Evolutionary conservation across 1,284 basidiomycete species (phyloP), one percentile per base, ranked within the genome.

Genomic region (Albatrellus sp.): DNA sequence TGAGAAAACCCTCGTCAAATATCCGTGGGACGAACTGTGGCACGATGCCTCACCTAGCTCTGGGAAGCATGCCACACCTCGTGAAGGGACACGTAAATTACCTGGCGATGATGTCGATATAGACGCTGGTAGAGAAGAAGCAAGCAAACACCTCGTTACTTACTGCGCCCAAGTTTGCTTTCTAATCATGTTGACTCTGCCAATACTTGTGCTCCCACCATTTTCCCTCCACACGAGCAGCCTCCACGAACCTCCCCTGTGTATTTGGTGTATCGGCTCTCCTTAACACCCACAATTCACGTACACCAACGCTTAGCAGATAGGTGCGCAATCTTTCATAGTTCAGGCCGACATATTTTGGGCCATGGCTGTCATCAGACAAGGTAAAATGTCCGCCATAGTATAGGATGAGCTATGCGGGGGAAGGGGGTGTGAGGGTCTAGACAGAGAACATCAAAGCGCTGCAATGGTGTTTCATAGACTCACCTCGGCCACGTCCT

Each of bases 281-380:
- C 46, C 69, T 58, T 46, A 84, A 58, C 30, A 78, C 62, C 84
- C 88, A 96, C 0, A 97, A 56, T 45, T 84, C 75, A 5, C 65
- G 52, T 8, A 97, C 71, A 2, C 72, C 73, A 17, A 75, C 57
- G 1, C 62, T 60, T 44, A 67, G 59, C n/a, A 93, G 67, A 60
- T 98, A 98, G 5, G 72, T 65, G 37, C 68, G 67, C 52, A 87
- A 60, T 12, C 73, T 70, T 44, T 66, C 53, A 56, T 96, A 98
- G 61, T 97, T 92, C 44, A 92, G 67, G 0, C 90, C 94, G 37
- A 98, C 91, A 13, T 81, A 80, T 33, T 80, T 73, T 1, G 90
- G 83, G 0, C 91, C 91, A 57, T 98, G 94, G 46, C 92, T 94
- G 62, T 98, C 94, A 60, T 98, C 94, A 2, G 93, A 98, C 14